Percentiles rank a stretch among this genome's conserved stretches.
Conservation (phyloP, 352 stramenopile species). For the Phytophthora sp. region DNA sequence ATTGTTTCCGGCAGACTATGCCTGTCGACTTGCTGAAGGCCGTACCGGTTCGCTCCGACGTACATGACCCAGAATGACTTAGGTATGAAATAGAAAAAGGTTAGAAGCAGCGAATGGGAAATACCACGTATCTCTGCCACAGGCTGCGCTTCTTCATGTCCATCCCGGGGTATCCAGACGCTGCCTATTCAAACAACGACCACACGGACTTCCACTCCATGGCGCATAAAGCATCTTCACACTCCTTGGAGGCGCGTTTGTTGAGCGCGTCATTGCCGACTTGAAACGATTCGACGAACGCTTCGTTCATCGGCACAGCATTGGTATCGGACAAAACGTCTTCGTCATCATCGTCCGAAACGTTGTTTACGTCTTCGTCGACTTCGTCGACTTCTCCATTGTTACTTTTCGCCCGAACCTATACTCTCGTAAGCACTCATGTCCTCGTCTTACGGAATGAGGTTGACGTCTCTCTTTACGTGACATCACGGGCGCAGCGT, state of each 20-base stretch:
- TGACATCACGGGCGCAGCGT: background rate
- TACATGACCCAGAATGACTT: background rate
- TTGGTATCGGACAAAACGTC: background rate
- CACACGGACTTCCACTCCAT: background rate
- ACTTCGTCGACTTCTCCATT: background rate
- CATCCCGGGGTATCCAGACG: background rate
- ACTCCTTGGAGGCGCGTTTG: background rate
- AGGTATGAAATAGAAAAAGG: background rate
- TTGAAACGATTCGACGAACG: background rate
- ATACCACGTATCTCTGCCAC: background rate
- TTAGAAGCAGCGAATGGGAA: background rate
- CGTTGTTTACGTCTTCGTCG: background rate
- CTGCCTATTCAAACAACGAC: background rate
- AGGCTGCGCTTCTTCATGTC: background rate
- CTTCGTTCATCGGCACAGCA: background rate
- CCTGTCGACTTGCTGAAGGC: background rate
- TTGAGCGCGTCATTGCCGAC: background rate
- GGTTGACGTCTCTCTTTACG: slow-evolving; percentile 7
- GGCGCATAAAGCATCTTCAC: background rate
- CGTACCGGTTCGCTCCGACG: background rate
- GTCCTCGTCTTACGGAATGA: background rate
- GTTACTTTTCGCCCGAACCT: slow-evolving; percentile 9
- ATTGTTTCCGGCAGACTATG: no score
- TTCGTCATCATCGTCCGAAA: background rate
- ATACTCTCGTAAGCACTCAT: slow-evolving; percentile 6